A percentile compares a stretch with the other conserved stretches of the same genome.
Conservation (phyloP, 2,329 filamentous ascomycete species). For the Lecanicillium sp. region DNA sequence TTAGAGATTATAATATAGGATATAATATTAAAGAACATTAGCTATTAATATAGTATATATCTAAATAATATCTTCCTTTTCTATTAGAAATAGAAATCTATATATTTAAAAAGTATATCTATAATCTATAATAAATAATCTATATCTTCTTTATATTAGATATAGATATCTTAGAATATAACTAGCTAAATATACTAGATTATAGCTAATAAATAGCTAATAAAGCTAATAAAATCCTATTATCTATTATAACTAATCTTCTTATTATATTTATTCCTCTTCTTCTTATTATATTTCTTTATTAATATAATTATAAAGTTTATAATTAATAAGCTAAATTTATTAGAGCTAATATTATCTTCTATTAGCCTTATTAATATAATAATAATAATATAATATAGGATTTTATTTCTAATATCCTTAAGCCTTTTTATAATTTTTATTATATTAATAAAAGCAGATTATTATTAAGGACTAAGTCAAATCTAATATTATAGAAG, state of each 20-base stretch:
- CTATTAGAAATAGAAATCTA: background rate
- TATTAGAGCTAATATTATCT: no score
- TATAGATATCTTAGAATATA: background rate
- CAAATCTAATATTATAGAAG: no score
- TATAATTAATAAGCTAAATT: no score
- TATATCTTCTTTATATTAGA: background rate
- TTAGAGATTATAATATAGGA: background rate
- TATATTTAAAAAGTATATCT: background rate
- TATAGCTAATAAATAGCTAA: background rate
- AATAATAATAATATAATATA: background rate
- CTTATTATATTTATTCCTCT: background rate
- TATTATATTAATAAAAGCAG: background rate
- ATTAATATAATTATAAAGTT: no score
- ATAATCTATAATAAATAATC: background rate
- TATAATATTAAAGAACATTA: background rate
- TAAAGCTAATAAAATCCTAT: background rate
- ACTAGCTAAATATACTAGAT: background rate
- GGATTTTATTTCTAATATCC: background rate
- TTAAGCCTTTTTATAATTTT: background rate
- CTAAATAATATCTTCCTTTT: background rate
- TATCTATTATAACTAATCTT: background rate
- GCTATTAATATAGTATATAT: background rate
- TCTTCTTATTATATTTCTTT: no score
- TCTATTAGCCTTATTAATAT: no score
- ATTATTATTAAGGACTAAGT: no score